Evolutionary conservation across 2,329 filamentous ascomycete species (phyloP).

Genomic region (Microdochium nivale): DNA sequence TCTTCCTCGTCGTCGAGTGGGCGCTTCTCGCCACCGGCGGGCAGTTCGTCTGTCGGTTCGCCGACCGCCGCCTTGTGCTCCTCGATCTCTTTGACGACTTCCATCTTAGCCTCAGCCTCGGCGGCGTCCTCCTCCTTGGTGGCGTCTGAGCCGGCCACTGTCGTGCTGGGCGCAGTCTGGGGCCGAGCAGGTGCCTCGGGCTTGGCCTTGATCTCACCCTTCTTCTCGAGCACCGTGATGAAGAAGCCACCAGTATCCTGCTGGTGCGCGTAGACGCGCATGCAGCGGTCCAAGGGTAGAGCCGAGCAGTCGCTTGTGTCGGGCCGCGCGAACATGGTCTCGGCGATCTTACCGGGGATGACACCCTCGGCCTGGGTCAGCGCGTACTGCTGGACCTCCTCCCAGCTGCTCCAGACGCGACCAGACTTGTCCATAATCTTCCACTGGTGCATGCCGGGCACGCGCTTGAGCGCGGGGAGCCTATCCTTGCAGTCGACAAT

Average conservation of each 20-base stretch:
- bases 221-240: slow-evolving; percentile 91
- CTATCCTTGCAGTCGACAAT: slow-evolving; percentile 76
- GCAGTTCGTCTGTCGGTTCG: slow-evolving; percentile 22
- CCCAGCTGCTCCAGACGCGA: slow-evolving; percentile 71
- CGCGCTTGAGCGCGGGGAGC: slow-evolving; percentile 68
- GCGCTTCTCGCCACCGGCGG: slow-evolving; percentile 21
- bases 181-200: slow-evolving; percentile 52
- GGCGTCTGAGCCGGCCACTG: slow-evolving; percentile 9
- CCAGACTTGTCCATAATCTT: slow-evolving; percentile 83
- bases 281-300: slow-evolving; percentile 80
- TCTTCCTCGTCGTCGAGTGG: slow-evolving; percentile 24
- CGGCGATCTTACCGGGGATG: slow-evolving; percentile 58
- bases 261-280: slow-evolving; percentile 88
- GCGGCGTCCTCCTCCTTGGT: slow-evolving; percentile 8
- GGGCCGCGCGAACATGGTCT: slow-evolving; percentile 74
- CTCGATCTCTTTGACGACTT: slow-evolving; percentile 31
- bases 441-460: slow-evolving; percentile 72
- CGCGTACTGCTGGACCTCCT: slow-evolving; percentile 66
- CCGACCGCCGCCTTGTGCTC: slow-evolving; percentile 19
- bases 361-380: slow-evolving; percentile 49
- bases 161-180: slow-evolving; percentile 7
- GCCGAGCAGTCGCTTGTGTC: slow-evolving; percentile 43
- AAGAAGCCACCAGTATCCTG: slow-evolving; percentile 98
- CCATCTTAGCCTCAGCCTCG: slow-evolving; percentile 14
- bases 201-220: slow-evolving; percentile 71